phyloP scores from a whole-genome alignment of 345 rosid species.

The Gossypium longicalyx region DNA sequence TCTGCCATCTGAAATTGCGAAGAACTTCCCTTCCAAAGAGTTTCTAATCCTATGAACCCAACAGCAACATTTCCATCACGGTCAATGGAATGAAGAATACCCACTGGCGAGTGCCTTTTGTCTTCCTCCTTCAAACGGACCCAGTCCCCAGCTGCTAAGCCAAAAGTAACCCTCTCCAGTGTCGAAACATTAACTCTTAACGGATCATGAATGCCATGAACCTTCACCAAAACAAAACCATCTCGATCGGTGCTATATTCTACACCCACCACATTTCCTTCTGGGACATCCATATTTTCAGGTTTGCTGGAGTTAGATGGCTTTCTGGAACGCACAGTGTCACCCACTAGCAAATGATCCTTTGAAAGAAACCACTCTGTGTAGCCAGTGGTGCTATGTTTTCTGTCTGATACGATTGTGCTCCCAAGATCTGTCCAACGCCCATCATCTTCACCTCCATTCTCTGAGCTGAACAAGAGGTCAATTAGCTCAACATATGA shows the following conservation, averaged over 20 bases:
- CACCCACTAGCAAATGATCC: conserved; percentile 69
- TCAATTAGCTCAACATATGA: conserved; percentile 14
- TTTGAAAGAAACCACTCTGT: conserved; percentile 81
- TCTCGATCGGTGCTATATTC: conserved; percentile 47
- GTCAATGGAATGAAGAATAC: conserved; percentile 71
- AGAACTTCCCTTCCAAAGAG: conserved; percentile 72
- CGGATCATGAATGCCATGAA: conserved; percentile 81
- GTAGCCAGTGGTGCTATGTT: conserved; percentile 37
- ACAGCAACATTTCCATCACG: conserved; percentile 65
- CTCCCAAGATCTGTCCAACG: conserved; percentile 45
- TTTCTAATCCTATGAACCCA: conserved; percentile 71
- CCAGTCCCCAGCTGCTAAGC: conserved; percentile 92
- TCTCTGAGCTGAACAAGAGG: conserved; percentile 53
- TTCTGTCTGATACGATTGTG: conserved; percentile 34
- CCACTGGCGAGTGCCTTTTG: conserved; percentile 71
- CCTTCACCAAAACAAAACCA: conserved; percentile 75
- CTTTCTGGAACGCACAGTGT: conserved; percentile 83
- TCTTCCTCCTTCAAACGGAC: conserved; percentile 68
- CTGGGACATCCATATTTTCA: conserved; percentile 77
- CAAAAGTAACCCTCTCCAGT: conserved; percentile 67
- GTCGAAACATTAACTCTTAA: conserved; percentile 60
- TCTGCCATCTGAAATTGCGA: conserved; percentile 84
- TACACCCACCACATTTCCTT: conserved; percentile 75
- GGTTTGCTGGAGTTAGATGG: conserved; percentile 52
- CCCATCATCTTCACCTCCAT: conserved; percentile 43